These are phyloP conservation scores for Lagenidium giganteum DNA, from an alignment of 352 stramenopile genomes.

Conservation along the genomic window DNA sequence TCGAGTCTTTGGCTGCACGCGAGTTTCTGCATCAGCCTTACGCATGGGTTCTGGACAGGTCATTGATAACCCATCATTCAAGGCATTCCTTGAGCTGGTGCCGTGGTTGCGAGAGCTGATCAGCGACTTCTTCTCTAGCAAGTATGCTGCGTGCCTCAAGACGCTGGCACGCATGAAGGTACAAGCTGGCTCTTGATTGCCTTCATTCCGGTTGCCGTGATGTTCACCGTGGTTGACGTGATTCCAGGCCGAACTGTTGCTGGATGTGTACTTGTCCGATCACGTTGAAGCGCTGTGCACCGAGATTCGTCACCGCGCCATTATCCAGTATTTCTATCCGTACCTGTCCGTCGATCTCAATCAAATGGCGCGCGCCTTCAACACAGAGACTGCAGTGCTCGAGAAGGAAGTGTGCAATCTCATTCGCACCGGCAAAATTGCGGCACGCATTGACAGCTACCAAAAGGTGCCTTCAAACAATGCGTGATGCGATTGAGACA, in stretches of 20 bases:
- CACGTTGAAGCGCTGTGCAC: slow-evolving; percentile 73
- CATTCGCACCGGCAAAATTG: slow-evolving; percentile 66
- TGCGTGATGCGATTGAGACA: too few species aligned
- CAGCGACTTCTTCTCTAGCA: slow-evolving; percentile 84
- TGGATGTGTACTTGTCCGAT: slow-evolving; percentile 76
- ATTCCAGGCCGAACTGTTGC: slow-evolving; percentile 47
- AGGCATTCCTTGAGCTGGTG: slow-evolving; percentile 82
- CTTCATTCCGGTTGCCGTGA: not conserved
- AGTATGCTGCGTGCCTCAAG: slow-evolving; percentile 80
- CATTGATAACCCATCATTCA: slow-evolving; percentile 86
- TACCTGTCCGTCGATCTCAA: slow-evolving; percentile 84
- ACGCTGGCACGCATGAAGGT: slow-evolving; percentile 76
- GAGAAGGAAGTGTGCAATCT: slow-evolving; percentile 80
- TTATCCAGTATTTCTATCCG: slow-evolving; percentile 88
- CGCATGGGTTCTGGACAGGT: slow-evolving; percentile 25
- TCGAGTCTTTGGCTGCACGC: too few species aligned
- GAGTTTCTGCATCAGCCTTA: too few species aligned
- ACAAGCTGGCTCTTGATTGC: too few species aligned
- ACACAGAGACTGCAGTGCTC: slow-evolving; percentile 43
- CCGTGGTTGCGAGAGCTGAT: slow-evolving; percentile 86
- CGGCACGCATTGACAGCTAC: slow-evolving; percentile 85
- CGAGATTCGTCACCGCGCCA: slow-evolving; percentile 79
- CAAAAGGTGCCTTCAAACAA: too few species aligned
- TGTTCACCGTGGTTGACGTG: not conserved
- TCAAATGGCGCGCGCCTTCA: slow-evolving; percentile 85